Conservation (phyloP, 2,329 filamentous ascomycete genomes). For the Hypoxylon sp. region DNA sequence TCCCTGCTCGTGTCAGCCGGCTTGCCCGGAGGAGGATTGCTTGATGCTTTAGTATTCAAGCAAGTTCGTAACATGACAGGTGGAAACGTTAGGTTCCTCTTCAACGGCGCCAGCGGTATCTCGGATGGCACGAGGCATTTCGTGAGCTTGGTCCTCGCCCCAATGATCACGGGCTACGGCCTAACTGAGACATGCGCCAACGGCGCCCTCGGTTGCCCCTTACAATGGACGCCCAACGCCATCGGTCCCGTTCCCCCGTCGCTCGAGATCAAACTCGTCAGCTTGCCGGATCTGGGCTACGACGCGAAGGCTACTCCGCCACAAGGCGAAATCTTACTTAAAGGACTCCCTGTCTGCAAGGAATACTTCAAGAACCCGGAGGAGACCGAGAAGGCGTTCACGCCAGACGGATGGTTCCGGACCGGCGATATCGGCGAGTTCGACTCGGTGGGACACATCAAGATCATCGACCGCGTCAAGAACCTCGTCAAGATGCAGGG, state of each 20-base stretch:
- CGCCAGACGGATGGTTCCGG: constrained; percentile 94
- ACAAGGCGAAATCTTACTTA: constrained; percentile 93
- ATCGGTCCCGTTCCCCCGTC: constrained; percentile 84
- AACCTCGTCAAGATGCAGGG: constrained; percentile 96
- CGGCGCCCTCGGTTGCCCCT: constrained; percentile 84
- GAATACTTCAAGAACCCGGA: constrained; percentile 89
- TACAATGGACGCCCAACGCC: constrained; percentile 83
- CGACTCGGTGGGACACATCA: constrained; percentile 82
- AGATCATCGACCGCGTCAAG: constrained; percentile 96
- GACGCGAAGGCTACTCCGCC: constrained; percentile 79
- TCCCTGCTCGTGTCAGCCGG: constrained; percentile 70
- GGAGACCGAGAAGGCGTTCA: constrained; percentile 84
- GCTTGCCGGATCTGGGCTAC: constrained; percentile 91
- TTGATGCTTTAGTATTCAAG: constrained; percentile 90
- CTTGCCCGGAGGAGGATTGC: constrained; percentile 75
- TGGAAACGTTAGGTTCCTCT: constrained; percentile 86
- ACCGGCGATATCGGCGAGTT: constrained; percentile 97
- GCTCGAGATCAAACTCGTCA: constrained; percentile 92
- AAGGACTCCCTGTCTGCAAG: constrained; percentile 80
- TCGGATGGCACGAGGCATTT: constrained; percentile 90
- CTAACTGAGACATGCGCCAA: constrained; percentile 93
- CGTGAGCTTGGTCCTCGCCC: constrained; percentile 90
- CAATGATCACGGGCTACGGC: constrained; percentile 95
- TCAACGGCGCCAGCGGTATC: constrained; percentile 95
- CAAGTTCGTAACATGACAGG: constrained; percentile 93